Evolutionary conservation across 2,329 filamentous ascomycete genomes (phyloP).

Genomic region (Verticillium zaregamsianum): DNA sequence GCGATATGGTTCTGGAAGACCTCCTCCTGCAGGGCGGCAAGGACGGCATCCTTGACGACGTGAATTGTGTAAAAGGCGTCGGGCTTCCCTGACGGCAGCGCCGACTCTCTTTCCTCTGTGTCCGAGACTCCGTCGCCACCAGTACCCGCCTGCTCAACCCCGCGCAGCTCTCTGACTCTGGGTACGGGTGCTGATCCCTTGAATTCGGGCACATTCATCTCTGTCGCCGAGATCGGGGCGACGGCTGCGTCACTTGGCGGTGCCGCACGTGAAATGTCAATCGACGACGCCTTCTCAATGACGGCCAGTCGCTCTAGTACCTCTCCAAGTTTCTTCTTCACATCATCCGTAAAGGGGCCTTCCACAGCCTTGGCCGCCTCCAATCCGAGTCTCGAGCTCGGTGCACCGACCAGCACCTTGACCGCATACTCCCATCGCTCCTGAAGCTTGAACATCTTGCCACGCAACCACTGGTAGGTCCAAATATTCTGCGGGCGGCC

Average conservation of each 20-base stretch:
- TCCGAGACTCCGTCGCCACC: background rate
- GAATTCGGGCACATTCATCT: background rate
- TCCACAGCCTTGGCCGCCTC: background rate
- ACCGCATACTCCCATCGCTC: slow-evolving; percentile 10
- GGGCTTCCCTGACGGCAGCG: slow-evolving; percentile 8
- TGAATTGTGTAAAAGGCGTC: background rate
- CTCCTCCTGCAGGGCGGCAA: slow-evolving; percentile 7
- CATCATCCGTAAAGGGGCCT: background rate
- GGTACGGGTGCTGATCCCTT: background rate
- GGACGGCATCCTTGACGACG: slow-evolving; percentile 11
- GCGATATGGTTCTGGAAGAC: slow-evolving; percentile 6
- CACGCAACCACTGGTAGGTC: slow-evolving; percentile 11
- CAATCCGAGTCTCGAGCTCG: slow-evolving; percentile 6
- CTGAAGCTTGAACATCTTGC: slow-evolving; percentile 13
- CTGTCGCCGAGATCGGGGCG: background rate
- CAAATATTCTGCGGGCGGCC: slow-evolving; percentile 8
- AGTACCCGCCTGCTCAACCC: background rate
- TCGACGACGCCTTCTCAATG: background rate
- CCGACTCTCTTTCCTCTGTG: slow-evolving; percentile 6
- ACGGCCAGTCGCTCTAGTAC: background rate
- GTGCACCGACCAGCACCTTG: slow-evolving; percentile 9
- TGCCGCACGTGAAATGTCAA: background rate
- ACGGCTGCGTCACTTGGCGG: background rate
- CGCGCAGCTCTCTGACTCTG: background rate
- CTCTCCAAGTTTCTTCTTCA: background rate